Evolutionary conservation across 768 basidiomycete species (phyloP), one percentile per base, ranked within the genome.

Genomic region (Leucosporidium creatinivorum): DNA sequence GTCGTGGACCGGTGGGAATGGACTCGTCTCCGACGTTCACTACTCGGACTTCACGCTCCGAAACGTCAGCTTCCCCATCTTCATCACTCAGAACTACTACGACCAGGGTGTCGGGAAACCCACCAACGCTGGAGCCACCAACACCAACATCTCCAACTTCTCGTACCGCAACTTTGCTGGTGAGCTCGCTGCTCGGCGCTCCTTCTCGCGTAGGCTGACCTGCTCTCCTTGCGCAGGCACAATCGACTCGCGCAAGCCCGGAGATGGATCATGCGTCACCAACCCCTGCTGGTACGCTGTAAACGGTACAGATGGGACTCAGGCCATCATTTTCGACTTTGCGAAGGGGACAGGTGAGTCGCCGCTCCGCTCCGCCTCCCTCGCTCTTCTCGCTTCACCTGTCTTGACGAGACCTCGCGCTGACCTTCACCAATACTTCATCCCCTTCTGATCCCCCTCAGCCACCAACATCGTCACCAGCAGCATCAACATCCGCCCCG

Each of bases 281-380:
- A 28, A 54, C 52, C 52, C 52, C 10, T 54, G 52, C 52, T 54
- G 52, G 52, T 54, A 54, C 25, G 52, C 52, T 13, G 52, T 54
- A 5, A 15, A 25, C 5, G 28, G 28, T 26, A 5, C 52, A 25
- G 28, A 25, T 9, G 52, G 52, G 8, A 54, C 52, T 17, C 25
- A 54, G 21, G 2, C 52, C n/a, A 54, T 54, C 52, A 54, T 54
- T 26, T 54, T 54, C 28, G 52, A 54, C 28, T 54, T 54, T 28
- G 52, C 52, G n/a, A 28, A 25, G 12, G 52, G 52, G 8, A 54
- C 52, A 13, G 52, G 52, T 54, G 52, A 54, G 52, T 25, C 39
- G 8, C 6, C n/a, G 39, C 15, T 17, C 2, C 39, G 3, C 13
- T 13, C 15, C 39, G 39, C 39, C 15, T 44, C 15, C 15, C 6